Base-by-base conservation (phyloP, 805 yeast genomes). In the Priceomyces melissophilus region DNA sequence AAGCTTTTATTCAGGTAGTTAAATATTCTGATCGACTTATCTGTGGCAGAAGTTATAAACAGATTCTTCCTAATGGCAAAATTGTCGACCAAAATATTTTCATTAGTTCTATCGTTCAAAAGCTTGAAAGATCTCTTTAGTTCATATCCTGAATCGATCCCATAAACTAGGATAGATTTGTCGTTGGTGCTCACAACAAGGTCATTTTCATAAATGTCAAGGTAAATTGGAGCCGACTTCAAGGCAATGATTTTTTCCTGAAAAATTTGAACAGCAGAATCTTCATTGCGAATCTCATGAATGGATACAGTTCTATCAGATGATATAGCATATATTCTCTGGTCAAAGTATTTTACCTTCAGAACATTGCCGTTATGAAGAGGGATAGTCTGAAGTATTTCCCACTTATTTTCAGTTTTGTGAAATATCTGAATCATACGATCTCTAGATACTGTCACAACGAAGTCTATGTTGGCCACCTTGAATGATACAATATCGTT, bases 251-350 rank as follows among this genome's bases (percentile, higher is more conserved):
- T 65, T 49, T 76, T 78, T 23, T 75, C 76, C 35, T 66, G 71
- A 30, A 35, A 10, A 28, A 59, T 39, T 63, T 46, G 15, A 40
- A 40, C 38, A 27, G 41, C 20, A 11, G 42, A 43, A 1, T 43
- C 57, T 2, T 49, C 57, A 11, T 52, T 57, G 2, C 49, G 58
- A 17, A 73, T 51, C 35, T 58, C 63, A 56, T 81, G 85, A 4
- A 81, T 56, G 0, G 84, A 73, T 0, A 82, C 54, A 0, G 82
- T 75, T 44, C 87, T 60, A 56, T 83, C 88, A 1, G 81, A 68
- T 0, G 88, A 81, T 35, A 82, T 73, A 1, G 78, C 79, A 41
- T 67, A 69, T 3, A 82, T 51, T 39, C 59, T 52, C 3, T 52
- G 47, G 11, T 61, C 58, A 3, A 48, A 36, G 33, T 59, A 63